phyloP scores from a whole-genome alignment of 1,139 yeast species.

The Taphrina communis region DNA sequence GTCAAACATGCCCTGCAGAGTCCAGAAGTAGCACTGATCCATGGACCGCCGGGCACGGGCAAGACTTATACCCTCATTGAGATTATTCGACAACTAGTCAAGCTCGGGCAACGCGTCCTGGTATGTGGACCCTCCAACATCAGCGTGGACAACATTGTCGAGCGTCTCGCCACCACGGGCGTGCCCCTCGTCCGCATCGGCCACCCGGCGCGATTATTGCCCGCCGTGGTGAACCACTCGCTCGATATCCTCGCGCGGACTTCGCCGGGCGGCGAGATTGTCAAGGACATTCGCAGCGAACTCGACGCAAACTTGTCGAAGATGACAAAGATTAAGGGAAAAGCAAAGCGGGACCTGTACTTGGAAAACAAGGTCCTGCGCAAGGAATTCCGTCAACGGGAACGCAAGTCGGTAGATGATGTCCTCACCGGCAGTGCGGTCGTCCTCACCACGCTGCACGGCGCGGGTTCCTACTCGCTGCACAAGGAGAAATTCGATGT shows the following conservation, averaged over 20 bases:
- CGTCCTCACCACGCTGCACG: conserved; percentile 82
- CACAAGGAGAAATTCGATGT: conserved; percentile 65
- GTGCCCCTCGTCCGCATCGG: conserved; percentile 75
- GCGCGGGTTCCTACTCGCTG: conserved; percentile 60
- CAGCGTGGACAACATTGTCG: conserved; percentile 86
- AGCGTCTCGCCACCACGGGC: conserved; percentile 65
- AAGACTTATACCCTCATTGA: conserved; percentile 89
- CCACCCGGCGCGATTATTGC: conserved; percentile 85
- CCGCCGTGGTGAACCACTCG: conserved; percentile 70
- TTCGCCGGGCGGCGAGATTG: conserved; percentile 66
- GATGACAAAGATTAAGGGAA: conserved; percentile 64
- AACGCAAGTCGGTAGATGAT: conserved; percentile 66
- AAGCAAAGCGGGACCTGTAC: conserved; percentile 67
- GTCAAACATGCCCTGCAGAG: conserved; percentile 58
- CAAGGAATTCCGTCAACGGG: conserved; percentile 71
- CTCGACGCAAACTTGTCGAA: conserved; percentile 65
- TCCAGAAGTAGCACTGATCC: conserved; percentile 63
- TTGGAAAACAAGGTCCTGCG: conserved; percentile 69
- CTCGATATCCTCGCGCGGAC: conserved; percentile 73
- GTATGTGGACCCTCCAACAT: conserved; percentile 96
- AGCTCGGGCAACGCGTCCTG: conserved; percentile 68
- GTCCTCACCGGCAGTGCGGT: conserved; percentile 68
- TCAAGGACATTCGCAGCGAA: conserved; percentile 72
- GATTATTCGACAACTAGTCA: conserved; percentile 72
- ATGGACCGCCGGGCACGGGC: conserved; percentile 84